Evolutionary conservation across 495 filamentous ascomycete genomes (phyloP).

Genomic region (Aspergillus sclerotioniger): DNA sequence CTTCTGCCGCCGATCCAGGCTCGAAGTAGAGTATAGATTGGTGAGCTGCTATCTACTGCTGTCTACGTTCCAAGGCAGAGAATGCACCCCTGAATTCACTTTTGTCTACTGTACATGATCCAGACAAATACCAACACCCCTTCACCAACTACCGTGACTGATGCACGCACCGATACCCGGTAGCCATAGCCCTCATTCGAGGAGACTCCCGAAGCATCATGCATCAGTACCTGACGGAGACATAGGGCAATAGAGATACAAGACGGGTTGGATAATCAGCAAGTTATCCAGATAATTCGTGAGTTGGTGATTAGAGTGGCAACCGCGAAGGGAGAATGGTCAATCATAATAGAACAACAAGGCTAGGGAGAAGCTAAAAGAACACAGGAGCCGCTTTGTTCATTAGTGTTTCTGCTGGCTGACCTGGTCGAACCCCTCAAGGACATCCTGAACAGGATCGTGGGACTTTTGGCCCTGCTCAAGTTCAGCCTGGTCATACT

Average conservation of each 20-base stretch:
- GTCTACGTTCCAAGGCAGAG: background rate
- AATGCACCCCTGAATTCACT: background rate
- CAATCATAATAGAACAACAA: constrained; percentile 2
- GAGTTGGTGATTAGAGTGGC: constrained; percentile 7
- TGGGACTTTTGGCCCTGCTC: constrained; percentile 22
- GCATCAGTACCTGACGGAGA: background rate
- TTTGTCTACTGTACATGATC: constrained; percentile 18
- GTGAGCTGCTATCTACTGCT: background rate
- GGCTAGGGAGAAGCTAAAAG: constrained; percentile 3
- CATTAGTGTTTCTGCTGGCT: constrained; percentile 38
- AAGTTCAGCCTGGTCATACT: constrained; percentile 16
- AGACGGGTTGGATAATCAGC: background rate
- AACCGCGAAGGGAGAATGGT: background rate
- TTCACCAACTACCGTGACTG: background rate
- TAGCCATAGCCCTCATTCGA: background rate
- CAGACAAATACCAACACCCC: background rate
- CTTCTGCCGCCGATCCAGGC: constrained; percentile 20
- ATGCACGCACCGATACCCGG: background rate
- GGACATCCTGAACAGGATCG: constrained; percentile 48
- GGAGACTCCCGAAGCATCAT: background rate
- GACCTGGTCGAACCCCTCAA: constrained; percentile 54
- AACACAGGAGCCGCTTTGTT: background rate
- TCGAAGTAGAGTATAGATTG: background rate
- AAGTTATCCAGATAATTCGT: background rate
- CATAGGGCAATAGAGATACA: constrained; percentile 11